phyloP scores from a whole-genome alignment of 116 monocot genomes.

The Zostera marina region DNA sequence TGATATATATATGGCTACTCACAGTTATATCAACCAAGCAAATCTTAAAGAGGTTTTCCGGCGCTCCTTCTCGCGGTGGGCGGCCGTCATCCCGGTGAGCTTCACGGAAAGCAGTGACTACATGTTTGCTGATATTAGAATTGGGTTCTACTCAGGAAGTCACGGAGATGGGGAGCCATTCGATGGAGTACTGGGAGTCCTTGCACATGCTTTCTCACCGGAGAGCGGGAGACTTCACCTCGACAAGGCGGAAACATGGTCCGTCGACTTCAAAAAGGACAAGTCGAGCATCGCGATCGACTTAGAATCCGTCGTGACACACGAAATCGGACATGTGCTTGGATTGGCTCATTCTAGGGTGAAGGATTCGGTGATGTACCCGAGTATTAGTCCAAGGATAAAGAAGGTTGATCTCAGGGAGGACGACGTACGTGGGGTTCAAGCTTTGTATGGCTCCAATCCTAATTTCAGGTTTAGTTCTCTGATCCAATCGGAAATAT shows the following conservation, averaged over 20 bases:
- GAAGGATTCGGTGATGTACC: slow-evolving; percentile 74
- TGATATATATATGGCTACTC: too few relatives aligned
- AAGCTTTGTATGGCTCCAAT: slow-evolving; percentile 79
- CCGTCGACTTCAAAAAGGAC: slow-evolving; percentile 53
- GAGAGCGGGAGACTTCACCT: slow-evolving; percentile 78
- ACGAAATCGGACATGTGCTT: slow-evolving; percentile 92
- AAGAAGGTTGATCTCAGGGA: slow-evolving; percentile 47
- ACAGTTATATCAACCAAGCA: slow-evolving; percentile 19
- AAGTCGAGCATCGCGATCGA: slow-evolving; percentile 41
- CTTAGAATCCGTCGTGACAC: slow-evolving; percentile 87
- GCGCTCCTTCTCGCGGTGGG: slow-evolving; percentile 72
- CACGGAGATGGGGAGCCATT: slow-evolving; percentile 94
- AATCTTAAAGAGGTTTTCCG: slow-evolving; percentile 26
- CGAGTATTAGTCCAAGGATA: slow-evolving; percentile 52
- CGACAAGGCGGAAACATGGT: slow-evolving; percentile 75
- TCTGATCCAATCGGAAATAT: slow-evolving; percentile 40
- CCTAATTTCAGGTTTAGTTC: slow-evolving; percentile 54
- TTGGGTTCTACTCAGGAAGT: slow-evolving; percentile 60
- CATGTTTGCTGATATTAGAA: slow-evolving; percentile 42
- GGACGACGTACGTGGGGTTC: slow-evolving; percentile 71
- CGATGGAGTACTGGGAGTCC: slow-evolving; percentile 67
- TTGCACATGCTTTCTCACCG: slow-evolving; percentile 91
- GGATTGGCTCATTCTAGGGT: slow-evolving; percentile 71
- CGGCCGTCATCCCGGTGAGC: slow-evolving; percentile 49
- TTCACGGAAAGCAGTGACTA: slow-evolving; percentile 35